Base-by-base conservation (phyloP, 1,284 basidiomycete genomes). In the Xerocomus nothofagi region DNA sequence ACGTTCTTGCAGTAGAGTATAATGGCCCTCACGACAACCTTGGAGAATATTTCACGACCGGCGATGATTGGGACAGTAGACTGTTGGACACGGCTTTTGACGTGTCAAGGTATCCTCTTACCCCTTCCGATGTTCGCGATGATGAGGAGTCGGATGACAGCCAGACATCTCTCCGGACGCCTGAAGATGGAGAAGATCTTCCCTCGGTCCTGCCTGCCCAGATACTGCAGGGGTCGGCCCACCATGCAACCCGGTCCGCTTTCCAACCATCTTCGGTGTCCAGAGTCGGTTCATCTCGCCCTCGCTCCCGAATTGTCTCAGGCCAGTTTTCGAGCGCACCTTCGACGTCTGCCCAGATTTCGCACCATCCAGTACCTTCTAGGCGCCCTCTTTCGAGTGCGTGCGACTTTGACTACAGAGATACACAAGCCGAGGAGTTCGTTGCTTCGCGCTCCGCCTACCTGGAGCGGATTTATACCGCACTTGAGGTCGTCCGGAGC, bases 141-240 rank as follows among this genome's bases (percentile, higher is more conserved):
- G 63, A 67, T 15, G 64, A 57, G 33, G 60, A 54, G 10, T 68
- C 66, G 7, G 66, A 64, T 43, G 66, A 62, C 17, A 55, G 55
- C 23, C 63, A 53, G 27, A 29, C 37, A 7, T 65, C 59, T 29
- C 50, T 56, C 37, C 64, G 53, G 14, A 70, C 60, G 24, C 65
- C 65, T 29, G 60, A 60, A 30, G 62, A 66, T 24, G 55, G 53
- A 23, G 62, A 61, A 23, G 43, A 42, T 18, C 32, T 66, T 30
- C 47, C 60, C 10, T 15, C 56, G 30, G 11, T 41, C 2, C 33
- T 30, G 11, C 50, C 51, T 9, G 30, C 12, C 21, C 46, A 34
- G 32, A 10, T 39, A 12, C 17, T 17, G 18, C 52, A 44, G n/a
- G 31, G 18, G 11, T 32, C 37, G 6, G n/a, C 33, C 17, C 44